Conservation (phyloP, 2,329 filamentous ascomycete genomes). For the Sordariomycetes sp. region DNA sequence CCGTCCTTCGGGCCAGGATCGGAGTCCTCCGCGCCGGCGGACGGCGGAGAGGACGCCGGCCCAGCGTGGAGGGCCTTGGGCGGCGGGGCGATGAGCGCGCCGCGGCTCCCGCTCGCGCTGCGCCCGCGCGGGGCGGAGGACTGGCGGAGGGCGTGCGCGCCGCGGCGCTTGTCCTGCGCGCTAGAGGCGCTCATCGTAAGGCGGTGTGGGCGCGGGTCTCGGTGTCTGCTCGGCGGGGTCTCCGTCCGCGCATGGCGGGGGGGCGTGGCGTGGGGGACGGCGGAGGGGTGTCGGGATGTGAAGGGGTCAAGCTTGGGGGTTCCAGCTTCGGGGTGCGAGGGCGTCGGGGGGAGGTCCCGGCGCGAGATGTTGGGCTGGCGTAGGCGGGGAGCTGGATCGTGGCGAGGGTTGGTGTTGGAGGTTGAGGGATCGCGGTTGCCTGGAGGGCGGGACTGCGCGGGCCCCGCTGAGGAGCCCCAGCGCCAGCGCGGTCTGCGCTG, state of each 20-base stretch:
- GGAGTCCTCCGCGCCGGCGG: not conserved
- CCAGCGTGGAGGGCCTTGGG: constrained; percentile 1
- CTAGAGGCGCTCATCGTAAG: constrained; percentile 10
- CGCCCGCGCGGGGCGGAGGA: not conserved
- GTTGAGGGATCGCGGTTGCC: not conserved
- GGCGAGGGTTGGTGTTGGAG: not conserved
- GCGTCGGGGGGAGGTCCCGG: not conserved
- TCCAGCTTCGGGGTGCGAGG: not conserved
- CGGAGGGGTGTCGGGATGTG: not conserved
- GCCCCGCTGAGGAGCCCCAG: not conserved
- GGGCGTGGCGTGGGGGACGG: not conserved
- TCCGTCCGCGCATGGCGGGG: not conserved
- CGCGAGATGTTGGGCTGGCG: not conserved
- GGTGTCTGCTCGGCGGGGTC: not conserved
- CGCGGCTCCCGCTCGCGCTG: not conserved
- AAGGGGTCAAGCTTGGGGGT: not conserved
- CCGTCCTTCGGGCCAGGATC: not conserved
- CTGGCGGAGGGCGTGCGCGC: not conserved
- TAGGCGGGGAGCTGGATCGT: not conserved
- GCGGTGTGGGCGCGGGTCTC: constrained; percentile 3
- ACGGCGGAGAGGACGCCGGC: not conserved
- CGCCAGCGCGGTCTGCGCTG: constrained; percentile 1
- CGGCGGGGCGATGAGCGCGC: constrained; percentile 3
- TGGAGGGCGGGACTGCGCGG: not conserved
- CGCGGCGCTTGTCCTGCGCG: constrained; percentile 7